Conservation (phyloP, 768 basidiomycete species). For the Mycena metata region DNA sequence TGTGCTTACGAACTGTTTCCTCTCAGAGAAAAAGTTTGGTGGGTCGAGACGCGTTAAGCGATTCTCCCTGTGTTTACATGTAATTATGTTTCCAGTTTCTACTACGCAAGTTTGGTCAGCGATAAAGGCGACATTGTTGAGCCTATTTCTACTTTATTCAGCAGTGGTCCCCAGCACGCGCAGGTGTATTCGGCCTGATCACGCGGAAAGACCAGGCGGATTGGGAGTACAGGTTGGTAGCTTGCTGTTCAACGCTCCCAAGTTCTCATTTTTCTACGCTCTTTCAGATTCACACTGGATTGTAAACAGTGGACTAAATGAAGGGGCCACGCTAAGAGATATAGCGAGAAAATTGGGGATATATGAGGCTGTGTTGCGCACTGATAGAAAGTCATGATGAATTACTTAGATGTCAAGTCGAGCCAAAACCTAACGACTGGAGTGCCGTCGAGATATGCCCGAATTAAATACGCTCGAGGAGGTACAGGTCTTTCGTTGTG, state of each 20-base stretch:
- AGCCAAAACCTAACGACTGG: too few relatives aligned
- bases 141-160: constrained; percentile 32
- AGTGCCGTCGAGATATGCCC: too few relatives aligned
- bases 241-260: too few relatives aligned
- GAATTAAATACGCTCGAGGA: too few relatives aligned
- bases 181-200: constrained; percentile 46
- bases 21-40: constrained; percentile 42
- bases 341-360: too few relatives aligned
- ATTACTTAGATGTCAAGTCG: too few relatives aligned
- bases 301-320: constrained; percentile 1
- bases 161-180: constrained; percentile 46
- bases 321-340: too few relatives aligned
- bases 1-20: too few relatives aligned
- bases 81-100: constrained; percentile 41
- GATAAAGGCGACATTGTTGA: constrained; percentile 37
- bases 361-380: too few relatives aligned
- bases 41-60: neutral
- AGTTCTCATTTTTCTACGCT: neutral
- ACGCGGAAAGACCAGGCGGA: constrained; percentile 36
- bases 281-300: constrained; percentile 4
- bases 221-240: constrained; percentile 27
- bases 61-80: neutral
- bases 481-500: too few relatives aligned
- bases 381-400: too few relatives aligned
- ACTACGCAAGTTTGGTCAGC: constrained; percentile 45